A percentile compares a stretch with the other conserved stretches of the same genome.
Conservation (phyloP, 2,329 filamentous ascomycete genomes). For the Ilyonectria robusta region DNA sequence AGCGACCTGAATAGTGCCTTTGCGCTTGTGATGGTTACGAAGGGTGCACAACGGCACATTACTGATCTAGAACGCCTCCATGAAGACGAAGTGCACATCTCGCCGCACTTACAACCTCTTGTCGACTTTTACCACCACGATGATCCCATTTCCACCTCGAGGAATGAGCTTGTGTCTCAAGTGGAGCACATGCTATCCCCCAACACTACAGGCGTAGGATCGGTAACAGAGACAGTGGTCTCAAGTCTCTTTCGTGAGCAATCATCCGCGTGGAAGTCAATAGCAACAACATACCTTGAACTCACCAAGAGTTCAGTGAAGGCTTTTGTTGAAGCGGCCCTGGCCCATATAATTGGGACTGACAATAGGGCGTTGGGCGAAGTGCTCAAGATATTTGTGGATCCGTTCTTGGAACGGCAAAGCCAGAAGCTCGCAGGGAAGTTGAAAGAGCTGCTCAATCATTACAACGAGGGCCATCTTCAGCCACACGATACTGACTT, state of each 20-base stretch:
- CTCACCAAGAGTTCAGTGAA: constrained; percentile 10
- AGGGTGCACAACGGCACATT: neutral
- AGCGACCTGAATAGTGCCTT: constrained; percentile 15
- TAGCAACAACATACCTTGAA: constrained; percentile 21
- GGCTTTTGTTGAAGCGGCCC: constrained; percentile 5
- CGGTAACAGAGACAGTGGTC: neutral
- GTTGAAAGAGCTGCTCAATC: constrained; percentile 7
- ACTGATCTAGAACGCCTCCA: neutral
- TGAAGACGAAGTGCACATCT: neutral
- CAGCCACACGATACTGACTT: constrained; percentile 14
- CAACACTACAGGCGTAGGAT: neutral
- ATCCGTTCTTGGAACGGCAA: constrained; percentile 14
- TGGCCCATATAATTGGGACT: constrained; percentile 12
- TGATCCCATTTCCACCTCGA: neutral
- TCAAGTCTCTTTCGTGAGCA: constrained; percentile 21
- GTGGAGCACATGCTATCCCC: constrained; percentile 8
- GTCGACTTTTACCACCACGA: constrained; percentile 8
- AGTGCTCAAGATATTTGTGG: constrained; percentile 12
- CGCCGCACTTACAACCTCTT: neutral
- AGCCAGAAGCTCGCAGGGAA: constrained; percentile 8
- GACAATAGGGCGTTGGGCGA: constrained; percentile 2
- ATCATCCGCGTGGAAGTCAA: constrained; percentile 11
- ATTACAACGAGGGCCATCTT: constrained; percentile 5
- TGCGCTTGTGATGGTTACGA: constrained; percentile 15
- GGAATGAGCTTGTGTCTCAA: neutral